Base-by-base conservation (phyloP, 2,329 filamentous ascomycete genomes). In the Hymenoscyphus albidus region DNA sequence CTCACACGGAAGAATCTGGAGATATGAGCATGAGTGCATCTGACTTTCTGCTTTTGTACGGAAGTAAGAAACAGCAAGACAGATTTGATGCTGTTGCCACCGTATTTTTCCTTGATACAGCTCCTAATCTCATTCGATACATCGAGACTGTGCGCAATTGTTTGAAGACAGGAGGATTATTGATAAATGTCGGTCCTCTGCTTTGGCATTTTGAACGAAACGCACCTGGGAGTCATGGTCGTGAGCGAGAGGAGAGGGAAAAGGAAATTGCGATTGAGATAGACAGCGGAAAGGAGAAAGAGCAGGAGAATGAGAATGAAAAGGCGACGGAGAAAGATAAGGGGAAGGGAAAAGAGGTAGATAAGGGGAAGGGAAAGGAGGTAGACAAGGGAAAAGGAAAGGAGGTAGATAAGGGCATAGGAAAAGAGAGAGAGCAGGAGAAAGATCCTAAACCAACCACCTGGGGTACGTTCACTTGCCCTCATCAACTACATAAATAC, bases 41-140 rank as follows among this genome's bases (percentile, higher is more conserved):
- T 3, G 95, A 99, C 75, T 99, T 99, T 73, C 85, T 96, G 64
- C 89, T 92, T n/a, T 77, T 93, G 0, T 99, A 99, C 76, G 84
- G 82, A 32, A 82, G 88, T 64, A 80, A 84, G 0, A 83, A 84
- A 0, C 85, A 91, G 70, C 77, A 78, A 9, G 82, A 82, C 0
- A 72, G 77, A 0, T 98, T 93, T 76, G 88, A 97, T 72, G 93
- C 89, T 0, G 92, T 98, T 1, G 88, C 91, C 0, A 92, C 90
- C 2, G 91, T 97, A 12, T 99, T 98, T 79, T 99, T 99, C 80
- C 89, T 99, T 64, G 96, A 99, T 76, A 99, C 95, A 1, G 95
- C 95, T 2, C 93, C 94, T 1, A 98, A 99, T 75, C 76, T 97
- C 39, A 89, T 98, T 62, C 86, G 90, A 1, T 99, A 99, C 74